These are phyloP conservation scores for Lactarius evosmus DNA, from an alignment of 768 basidiomycete genomes.

Conservation along the genomic window DNA sequence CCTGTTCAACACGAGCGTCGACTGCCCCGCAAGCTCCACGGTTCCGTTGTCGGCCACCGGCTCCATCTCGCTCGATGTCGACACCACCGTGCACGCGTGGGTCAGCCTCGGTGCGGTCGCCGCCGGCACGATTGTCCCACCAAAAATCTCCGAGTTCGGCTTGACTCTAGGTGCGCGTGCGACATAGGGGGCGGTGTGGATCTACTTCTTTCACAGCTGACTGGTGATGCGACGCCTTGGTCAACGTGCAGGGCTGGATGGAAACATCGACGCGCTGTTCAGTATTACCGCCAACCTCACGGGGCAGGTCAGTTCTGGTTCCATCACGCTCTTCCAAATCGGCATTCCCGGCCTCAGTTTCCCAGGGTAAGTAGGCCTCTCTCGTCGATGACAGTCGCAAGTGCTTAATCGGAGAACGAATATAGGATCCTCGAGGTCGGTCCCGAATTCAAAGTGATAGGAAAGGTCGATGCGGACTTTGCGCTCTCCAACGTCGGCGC, in stretches of 20 bases:
- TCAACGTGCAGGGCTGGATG: not conserved
- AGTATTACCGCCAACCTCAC: not conserved
- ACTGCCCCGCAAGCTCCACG: not conserved
- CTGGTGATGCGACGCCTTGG: not conserved
- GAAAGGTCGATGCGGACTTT: constrained; percentile 31
- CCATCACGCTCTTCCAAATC: constrained; percentile 25
- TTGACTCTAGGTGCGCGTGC: constrained; percentile 11
- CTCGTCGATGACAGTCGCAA: not conserved
- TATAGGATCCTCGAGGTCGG: constrained; percentile 46
- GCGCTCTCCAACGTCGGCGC: constrained; percentile 39
- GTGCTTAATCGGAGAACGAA: not conserved
- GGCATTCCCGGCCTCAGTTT: constrained; percentile 45
- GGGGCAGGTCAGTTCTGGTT: not conserved
- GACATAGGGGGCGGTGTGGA: not conserved
- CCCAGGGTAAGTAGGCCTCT: constrained; percentile 9
- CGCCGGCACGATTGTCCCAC: constrained; percentile 16
- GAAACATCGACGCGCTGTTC: not conserved
- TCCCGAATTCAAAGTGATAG: constrained; percentile 46
- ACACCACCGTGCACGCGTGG: not conserved
- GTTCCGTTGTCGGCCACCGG: not conserved
- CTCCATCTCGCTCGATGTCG: constrained; percentile 10
- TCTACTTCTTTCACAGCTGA: not conserved
- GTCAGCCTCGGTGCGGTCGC: constrained; percentile 13
- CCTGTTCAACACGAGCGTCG: constrained; percentile 1
- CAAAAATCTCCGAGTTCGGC: constrained; percentile 7